Evolutionary conservation across 208 protist genomes (phyloP).

Genomic region (Wallacemonas sp.): DNA sequence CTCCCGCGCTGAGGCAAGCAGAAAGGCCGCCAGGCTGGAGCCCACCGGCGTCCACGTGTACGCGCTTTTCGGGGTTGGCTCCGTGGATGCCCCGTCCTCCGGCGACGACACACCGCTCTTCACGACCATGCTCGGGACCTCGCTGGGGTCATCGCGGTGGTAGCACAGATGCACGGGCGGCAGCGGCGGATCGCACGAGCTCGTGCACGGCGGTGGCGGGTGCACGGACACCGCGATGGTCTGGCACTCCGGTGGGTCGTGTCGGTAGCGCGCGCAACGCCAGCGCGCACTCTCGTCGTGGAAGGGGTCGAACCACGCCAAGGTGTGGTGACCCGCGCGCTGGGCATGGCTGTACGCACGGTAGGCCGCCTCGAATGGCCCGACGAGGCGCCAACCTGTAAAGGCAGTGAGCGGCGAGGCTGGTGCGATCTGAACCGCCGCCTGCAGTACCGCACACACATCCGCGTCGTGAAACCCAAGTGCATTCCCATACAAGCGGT

Average conservation of each 20-base stretch:
- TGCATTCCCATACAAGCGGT: constrained; percentile 7
- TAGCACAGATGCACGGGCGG: constrained; percentile 28
- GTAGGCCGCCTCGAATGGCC: constrained; percentile 35
- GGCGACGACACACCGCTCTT: neutral
- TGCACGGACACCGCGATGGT: constrained; percentile 23
- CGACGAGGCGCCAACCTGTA: constrained; percentile 33
- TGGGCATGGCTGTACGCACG: constrained; percentile 13
- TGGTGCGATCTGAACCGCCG: constrained; percentile 15
- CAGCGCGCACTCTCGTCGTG: constrained; percentile 22
- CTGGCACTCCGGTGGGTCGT: constrained; percentile 50
- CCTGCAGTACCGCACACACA: constrained; percentile 30
- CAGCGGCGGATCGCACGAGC: neutral
- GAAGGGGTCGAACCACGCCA: constrained; percentile 4
- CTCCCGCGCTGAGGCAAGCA: neutral
- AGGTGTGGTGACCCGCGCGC: neutral
- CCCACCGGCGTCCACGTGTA: constrained; percentile 3
- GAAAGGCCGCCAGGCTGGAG: constrained; percentile 1
- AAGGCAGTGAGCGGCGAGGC: constrained; percentile 29
- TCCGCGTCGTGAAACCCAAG: constrained; percentile 26
- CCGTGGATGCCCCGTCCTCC: too few relatives aligned
- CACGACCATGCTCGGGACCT: constrained; percentile 21
- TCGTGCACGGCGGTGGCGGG: neutral
- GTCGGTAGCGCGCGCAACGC: constrained; percentile 31
- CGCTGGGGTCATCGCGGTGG: constrained; percentile 34
- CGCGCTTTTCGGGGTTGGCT: constrained; percentile 1